Percentiles rank a stretch among this genome's conserved stretches.
phyloP scores from a whole-genome alignment of 1,284 basidiomycete genomes.

The Pseudozyma hubeiensis region DNA sequence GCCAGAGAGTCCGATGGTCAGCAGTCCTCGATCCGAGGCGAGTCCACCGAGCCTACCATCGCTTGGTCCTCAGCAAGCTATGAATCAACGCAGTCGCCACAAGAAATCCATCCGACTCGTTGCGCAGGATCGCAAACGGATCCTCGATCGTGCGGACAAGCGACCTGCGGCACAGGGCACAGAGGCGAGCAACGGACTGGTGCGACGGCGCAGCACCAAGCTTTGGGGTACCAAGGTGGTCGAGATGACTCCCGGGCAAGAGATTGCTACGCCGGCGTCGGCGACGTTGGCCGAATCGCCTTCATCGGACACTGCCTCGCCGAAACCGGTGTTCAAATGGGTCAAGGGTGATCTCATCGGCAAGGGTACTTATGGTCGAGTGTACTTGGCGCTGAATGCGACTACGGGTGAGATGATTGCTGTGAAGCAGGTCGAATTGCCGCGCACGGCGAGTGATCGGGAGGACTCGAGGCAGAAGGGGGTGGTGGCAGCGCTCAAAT shows the following conservation, averaged over 20 bases:
- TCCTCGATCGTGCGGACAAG: conserved; percentile 66
- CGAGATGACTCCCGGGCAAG: conserved; percentile 82
- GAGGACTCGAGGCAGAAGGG: conserved; percentile 85
- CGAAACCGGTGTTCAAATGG: conserved; percentile 86
- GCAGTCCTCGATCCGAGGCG: conserved; percentile 46
- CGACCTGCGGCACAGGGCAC: conserved; percentile 63
- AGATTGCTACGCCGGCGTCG: conserved; percentile 63
- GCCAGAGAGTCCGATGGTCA: conserved; percentile 74
- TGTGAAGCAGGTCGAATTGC: conserved; percentile 98
- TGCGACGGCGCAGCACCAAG: conserved; percentile 88
- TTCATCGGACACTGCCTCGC: conserved; percentile 49
- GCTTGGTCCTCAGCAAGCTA: conserved; percentile 14
- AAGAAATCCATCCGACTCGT: conserved; percentile 94
- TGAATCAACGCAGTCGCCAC: conserved; percentile 60
- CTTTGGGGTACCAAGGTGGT: conserved; percentile 94
- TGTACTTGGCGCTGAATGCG: conserved; percentile 96
- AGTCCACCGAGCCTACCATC: conserved; percentile 16
- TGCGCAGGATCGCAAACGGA: conserved; percentile 74
- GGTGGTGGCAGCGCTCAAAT: conserved; percentile 89
- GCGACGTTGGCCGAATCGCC: conserved; percentile 64
- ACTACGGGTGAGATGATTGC: conserved; percentile 99
- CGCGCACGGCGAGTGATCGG: conserved; percentile 87
- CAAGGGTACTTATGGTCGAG: conserved; percentile 93
- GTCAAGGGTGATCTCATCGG: conserved; percentile 97
- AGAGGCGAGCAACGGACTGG: conserved; percentile 72